Percentiles rank a stretch among this genome's conserved stretches.
Evolutionary conservation across 1,284 basidiomycete genomes (phyloP).

Genomic region (Papiliotrema nemorosa): DNA sequence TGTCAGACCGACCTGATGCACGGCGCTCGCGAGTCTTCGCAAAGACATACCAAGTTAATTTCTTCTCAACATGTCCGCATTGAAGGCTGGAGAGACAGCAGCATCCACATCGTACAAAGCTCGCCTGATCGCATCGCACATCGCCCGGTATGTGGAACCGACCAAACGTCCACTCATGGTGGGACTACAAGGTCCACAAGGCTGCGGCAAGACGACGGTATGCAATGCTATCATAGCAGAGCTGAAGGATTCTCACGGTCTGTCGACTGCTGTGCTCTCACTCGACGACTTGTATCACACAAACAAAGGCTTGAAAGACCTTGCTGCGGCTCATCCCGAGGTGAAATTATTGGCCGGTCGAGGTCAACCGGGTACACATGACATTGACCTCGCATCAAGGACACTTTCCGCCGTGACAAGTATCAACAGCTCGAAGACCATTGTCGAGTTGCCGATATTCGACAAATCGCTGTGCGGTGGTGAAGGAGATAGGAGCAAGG

Average conservation of each 20-base stretch:
- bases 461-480: constrained; percentile 79
- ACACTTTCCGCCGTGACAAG: constrained; percentile 11
- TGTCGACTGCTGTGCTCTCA: constrained; percentile 31
- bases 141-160: constrained; percentile 16
- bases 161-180: constrained; percentile 28
- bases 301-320: constrained; percentile 22
- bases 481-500: constrained; percentile 71
- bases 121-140: constrained; percentile 31
- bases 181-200: constrained; percentile 35
- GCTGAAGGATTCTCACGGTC: constrained; percentile 14
- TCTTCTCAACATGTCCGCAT: too few relatives aligned
- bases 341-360: constrained; percentile 41
- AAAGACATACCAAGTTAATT: too few relatives aligned
- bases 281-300: constrained; percentile 44
- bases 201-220: constrained; percentile 41
- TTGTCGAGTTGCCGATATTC: constrained; percentile 71
- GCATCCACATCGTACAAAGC: constrained; percentile 37
- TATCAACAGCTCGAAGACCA: constrained; percentile 13
- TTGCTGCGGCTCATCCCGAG: constrained; percentile 27
- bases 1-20: too few relatives aligned
- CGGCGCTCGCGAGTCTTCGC: too few relatives aligned
- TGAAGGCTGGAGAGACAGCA: constrained; percentile 26
- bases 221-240: constrained; percentile 28
- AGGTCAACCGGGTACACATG: constrained; percentile 46
- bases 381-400: constrained; percentile 19